These are phyloP conservation scores for Ogataea pignaliae DNA, from an alignment of 805 yeast species.

Conservation along the genomic window DNA sequence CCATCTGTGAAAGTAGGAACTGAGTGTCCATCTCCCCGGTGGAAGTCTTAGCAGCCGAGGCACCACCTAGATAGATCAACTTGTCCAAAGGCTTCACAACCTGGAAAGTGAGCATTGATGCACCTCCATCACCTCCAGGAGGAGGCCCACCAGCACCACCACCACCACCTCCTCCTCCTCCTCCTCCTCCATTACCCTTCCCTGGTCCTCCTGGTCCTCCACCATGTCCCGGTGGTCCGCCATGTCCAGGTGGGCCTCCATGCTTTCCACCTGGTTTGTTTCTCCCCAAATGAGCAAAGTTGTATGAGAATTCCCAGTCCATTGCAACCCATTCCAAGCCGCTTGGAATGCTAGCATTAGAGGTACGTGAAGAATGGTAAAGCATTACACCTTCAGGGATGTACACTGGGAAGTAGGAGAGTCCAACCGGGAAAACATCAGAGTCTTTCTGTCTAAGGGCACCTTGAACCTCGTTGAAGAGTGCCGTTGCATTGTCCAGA, in stretches of 20 bases:
- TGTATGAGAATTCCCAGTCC: slow-evolving; percentile 57
- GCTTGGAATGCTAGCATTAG: slow-evolving; percentile 35
- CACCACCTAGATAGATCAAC: slow-evolving; percentile 57
- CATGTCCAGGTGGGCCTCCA: neutral
- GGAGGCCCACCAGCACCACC: slow-evolving; percentile 5
- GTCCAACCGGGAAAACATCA: slow-evolving; percentile 52
- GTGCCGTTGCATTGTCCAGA: slow-evolving; percentile 45
- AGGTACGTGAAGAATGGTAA: slow-evolving; percentile 46
- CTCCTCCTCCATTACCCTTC: neutral
- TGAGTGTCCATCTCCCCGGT: slow-evolving; percentile 65
- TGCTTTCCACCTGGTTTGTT: slow-evolving; percentile 8
- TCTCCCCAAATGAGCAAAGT: slow-evolving; percentile 33
- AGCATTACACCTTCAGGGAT: slow-evolving; percentile 55
- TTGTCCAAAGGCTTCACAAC: slow-evolving; percentile 44
- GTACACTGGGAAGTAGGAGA: slow-evolving; percentile 54
- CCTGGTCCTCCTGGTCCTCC: slow-evolving; percentile 5
- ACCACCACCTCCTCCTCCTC: slow-evolving; percentile 5
- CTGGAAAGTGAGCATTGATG: slow-evolving; percentile 40
- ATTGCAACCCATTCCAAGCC: slow-evolving; percentile 60
- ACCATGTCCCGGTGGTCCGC: neutral
- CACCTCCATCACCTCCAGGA: slow-evolving; percentile 6
- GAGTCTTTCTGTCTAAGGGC: slow-evolving; percentile 49
- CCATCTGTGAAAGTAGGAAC: slow-evolving; percentile 34
- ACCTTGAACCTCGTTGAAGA: slow-evolving; percentile 51
- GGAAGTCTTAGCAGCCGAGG: slow-evolving; percentile 56